These are phyloP conservation scores for Venturia asperata DNA, from an alignment of 2,329 filamentous ascomycete species.

Conservation along the genomic window DNA sequence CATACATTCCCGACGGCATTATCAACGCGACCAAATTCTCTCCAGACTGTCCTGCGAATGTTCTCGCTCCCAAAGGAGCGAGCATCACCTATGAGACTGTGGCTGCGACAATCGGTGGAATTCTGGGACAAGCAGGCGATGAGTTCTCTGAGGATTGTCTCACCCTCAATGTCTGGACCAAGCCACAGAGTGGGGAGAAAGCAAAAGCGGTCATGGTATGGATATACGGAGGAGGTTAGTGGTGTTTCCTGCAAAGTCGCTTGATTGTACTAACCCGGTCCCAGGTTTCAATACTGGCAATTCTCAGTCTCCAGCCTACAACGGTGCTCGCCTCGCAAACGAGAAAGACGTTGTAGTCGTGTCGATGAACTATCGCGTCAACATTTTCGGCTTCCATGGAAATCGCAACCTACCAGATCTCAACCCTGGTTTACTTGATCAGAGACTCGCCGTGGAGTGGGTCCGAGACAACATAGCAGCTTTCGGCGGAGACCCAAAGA, in stretches of 20 bases:
- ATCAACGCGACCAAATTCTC: conserved; percentile 16
- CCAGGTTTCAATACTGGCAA: conserved; percentile 9
- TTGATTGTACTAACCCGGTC: too few relatives aligned
- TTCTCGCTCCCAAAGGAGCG: not conserved
- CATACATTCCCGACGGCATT: conserved; percentile 25
- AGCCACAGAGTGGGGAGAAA: conserved; percentile 17
- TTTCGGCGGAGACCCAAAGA: conserved; percentile 22
- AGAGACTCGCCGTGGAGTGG: conserved; percentile 25
- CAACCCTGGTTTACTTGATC: conserved; percentile 25
- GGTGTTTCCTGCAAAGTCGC: conserved; percentile 23
- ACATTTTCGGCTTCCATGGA: conserved; percentile 22
- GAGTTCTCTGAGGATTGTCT: conserved; percentile 16
- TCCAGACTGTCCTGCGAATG: not conserved
- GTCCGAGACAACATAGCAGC: conserved; percentile 23
- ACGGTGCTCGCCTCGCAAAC: conserved; percentile 27
- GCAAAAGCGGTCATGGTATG: conserved; percentile 14
- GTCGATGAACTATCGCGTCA: conserved; percentile 24
- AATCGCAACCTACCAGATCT: conserved; percentile 16
- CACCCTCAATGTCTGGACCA: conserved; percentile 19
- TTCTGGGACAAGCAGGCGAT: conserved; percentile 21
- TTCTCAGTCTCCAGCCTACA: conserved; percentile 22
- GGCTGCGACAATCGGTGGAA: not conserved
- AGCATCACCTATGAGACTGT: not conserved
- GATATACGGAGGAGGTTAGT: conserved; percentile 25
- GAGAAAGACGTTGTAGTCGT: conserved; percentile 29